Evolutionary conservation across 108 stramenopile genomes (phyloP), one percentile per base, ranked within the genome.

Genomic region (Nannochloropsis gaditana): DNA sequence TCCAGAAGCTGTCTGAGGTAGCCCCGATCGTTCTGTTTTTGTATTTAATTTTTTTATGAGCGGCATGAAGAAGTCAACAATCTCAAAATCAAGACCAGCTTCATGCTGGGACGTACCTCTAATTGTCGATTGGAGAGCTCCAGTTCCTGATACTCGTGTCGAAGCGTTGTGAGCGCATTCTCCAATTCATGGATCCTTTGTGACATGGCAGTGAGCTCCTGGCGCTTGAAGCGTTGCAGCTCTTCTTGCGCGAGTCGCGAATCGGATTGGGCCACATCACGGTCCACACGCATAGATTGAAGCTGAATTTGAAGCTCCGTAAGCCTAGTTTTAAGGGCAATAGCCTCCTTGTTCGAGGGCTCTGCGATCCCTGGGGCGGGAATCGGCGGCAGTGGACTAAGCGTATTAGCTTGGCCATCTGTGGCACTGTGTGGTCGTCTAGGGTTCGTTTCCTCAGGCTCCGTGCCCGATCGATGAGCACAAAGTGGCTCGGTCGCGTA

Each of bases 1-100:
- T 73, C 59, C 59, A 73, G 59, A 15, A 73, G 59, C n/a, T 73
- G 59, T n/a, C 59, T n/a, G 19, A 73, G 59, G 59, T 73, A 73
- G 59, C 15, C 8, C 6, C 59, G 59, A 15, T 73, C 59, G n/a
- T 73, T 73, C 59, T 73, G 59, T 73, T 15, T n/a, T 73, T 73
- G 59, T 4, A 2, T 31, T 31, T 31, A 1, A 31, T 31, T 31
- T 31, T 31, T 31, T 31, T 31, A 31, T 31, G 31, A 31, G 31
- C 31, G 31, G 31, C 31, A 31, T 31, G 31, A 31, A 31, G 31
- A 31, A 31, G 31, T 31, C 31, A 31, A 31, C 31, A 31, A 31
- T 31, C 31, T 31, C 31, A 31, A 31, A 31, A 31, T 31, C 31
- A 31, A 31, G 31, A 31, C 31, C 31, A 31, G 31, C 31, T 31